A percentile compares a stretch with the other conserved stretches of the same genome.
These are phyloP conservation scores for Fusarium xylarioides DNA, from an alignment of 2,329 filamentous ascomycete species.

Conservation along the genomic window DNA sequence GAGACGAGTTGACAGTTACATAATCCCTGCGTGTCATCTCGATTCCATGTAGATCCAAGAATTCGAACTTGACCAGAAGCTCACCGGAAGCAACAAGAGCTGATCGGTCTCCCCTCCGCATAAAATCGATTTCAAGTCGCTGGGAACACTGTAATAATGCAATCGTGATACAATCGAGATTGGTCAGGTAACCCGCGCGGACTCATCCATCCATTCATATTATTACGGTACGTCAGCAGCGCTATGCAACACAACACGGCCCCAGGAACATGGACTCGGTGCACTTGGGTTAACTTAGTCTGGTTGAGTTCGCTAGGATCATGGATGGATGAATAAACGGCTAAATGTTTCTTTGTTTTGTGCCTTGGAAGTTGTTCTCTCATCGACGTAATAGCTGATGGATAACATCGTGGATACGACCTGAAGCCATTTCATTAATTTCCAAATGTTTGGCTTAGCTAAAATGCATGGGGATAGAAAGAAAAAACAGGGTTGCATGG, in stretches of 20 bases:
- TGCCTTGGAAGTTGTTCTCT: conserved; percentile 27
- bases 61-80: conserved; percentile 31
- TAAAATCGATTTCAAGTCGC: conserved; percentile 25
- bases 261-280: conserved; percentile 10
- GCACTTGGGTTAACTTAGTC: background rate
- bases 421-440: conserved; percentile 20
- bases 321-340: conserved; percentile 9
- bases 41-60: conserved; percentile 33
- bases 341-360: conserved; percentile 9
- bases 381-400: conserved; percentile 16
- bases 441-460: conserved; percentile 10
- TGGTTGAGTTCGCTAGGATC: background rate
- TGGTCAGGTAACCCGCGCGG: background rate
- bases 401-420: conserved; percentile 6
- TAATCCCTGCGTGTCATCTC: conserved; percentile 35
- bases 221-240: conserved; percentile 21
- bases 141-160: background rate
- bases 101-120: conserved; percentile 26
- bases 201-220: conserved; percentile 1
- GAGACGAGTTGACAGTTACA: conserved; percentile 31
- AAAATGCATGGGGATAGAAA: conserved; percentile 3
- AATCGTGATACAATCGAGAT: conserved; percentile 27
- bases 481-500: conserved; percentile 25
- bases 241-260: conserved; percentile 22
- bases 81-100: conserved; percentile 22